Evolutionary conservation across 78 protist genomes (phyloP).

Genomic region (slime mould (Dictyostelium discoideum)): DNA sequence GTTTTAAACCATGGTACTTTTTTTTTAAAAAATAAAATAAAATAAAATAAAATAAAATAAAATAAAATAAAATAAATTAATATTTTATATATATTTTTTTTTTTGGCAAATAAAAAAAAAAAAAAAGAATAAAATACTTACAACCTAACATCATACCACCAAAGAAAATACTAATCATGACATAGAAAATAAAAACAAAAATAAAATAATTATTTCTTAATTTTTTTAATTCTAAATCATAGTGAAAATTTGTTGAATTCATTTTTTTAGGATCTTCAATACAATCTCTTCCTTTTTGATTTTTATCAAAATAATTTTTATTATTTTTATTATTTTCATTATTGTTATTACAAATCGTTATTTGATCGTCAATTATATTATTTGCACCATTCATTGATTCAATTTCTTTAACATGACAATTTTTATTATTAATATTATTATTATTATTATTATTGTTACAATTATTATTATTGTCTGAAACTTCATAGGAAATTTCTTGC

Average conservation of each 20-base stretch:
- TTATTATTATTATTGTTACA: background rate
- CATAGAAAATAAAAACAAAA: background rate
- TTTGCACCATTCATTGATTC: background rate
- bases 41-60: background rate
- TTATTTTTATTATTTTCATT: background rate
- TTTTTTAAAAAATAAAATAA: background rate
- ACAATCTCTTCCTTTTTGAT: background rate
- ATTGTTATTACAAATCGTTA: background rate
- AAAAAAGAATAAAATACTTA: background rate
- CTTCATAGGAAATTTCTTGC: background rate
- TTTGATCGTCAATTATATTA: background rate
- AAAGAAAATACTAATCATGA: background rate
- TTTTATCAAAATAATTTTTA: background rate
- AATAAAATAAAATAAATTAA: background rate
- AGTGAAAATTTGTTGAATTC: background rate
- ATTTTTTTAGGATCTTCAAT: background rate
- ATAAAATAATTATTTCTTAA: background rate
- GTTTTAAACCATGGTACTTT: background rate
- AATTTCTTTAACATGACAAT: background rate
- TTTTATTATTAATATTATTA: background rate
- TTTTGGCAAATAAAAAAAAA: background rate
- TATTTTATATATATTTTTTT: background rate
- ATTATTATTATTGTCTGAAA: background rate
- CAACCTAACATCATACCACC: constrained; percentile 19
- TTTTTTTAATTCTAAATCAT: background rate